phyloP scores from a whole-genome alignment of 305 asterid species.

The Euphrasia arctica region DNA sequence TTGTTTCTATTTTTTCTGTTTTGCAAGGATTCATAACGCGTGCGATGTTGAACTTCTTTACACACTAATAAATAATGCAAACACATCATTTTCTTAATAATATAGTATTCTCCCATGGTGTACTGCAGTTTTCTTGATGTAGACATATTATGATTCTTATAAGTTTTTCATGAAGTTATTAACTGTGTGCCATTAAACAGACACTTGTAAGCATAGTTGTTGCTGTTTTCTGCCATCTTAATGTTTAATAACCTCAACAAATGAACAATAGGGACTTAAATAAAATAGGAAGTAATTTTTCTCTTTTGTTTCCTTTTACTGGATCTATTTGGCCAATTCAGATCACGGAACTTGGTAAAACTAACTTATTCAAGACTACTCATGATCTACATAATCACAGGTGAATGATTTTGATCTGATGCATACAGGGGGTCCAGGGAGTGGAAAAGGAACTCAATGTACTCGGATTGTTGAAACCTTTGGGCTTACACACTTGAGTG shows the following conservation, averaged over 20 bases:
- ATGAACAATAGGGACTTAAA: constrained; percentile 9
- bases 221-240: background rate
- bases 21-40: constrained; percentile 11
- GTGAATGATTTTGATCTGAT: constrained; percentile 27
- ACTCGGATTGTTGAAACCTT: constrained; percentile 61
- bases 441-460: constrained; percentile 98
- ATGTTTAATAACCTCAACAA: constrained; percentile 1
- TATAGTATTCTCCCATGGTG: background rate
- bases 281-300: background rate
- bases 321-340: constrained; percentile 14
- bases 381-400: constrained; percentile 8
- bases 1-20: constrained; percentile 21
- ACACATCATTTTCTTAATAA: background rate
- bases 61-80: constrained; percentile 19
- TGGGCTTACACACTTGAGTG: constrained; percentile 89
- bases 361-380: constrained; percentile 11
- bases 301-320: background rate
- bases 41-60: constrained; percentile 20
- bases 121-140: background rate
- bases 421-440: constrained; percentile 90
- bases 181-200: background rate
- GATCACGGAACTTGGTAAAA: constrained; percentile 18
- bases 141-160: background rate
- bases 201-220: constrained; percentile 4
- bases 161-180: background rate